Evolutionary conservation across 371 early-diverging fungal species (phyloP), one percentile per base, ranked within the genome.

Genomic region (Mucor ambiguus): DNA sequence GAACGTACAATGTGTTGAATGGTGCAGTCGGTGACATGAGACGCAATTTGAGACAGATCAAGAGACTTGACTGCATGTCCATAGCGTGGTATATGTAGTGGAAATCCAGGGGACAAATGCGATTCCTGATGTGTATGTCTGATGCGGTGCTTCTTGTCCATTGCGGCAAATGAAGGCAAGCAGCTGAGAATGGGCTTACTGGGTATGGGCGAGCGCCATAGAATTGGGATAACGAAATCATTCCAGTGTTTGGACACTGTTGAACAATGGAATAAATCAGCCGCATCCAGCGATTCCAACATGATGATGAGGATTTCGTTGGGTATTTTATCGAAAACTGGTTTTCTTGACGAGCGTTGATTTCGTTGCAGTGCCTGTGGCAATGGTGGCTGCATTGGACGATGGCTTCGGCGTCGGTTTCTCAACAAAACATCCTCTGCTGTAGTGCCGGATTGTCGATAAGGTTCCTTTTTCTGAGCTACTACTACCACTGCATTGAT

Each of bases 231-330:
- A 41, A 63, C 64, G 37, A 80, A 55, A 35, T 61, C 49, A 68
- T 75, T 71, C 80, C 80, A 80, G 24, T 64, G 73, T 28, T 66
- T 72, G 57, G 66, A 68, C 16, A 80, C 80, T 6, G 65, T 58
- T 11, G 74, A 69, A 38, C 74, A 75, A 28, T 73, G 64, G 18
- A 57, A 75, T 9, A 75, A 58, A 28, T 71, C 75, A 3, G 38
- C 41, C 24, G 49, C n/a, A 22, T 61, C 32, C 52, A 74, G 29
- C 33, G 54, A 61, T 52, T 70, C 65, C 63, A 79, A 79, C 30
- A 76, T 66, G 22, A 63, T 57, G n/a, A 70, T 54, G 2, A 79
- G 63, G 24, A 79, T 58, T 67, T 77, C 74, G 38, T 75, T 75
- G 22, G 76, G 78, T 29, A 66, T 66, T 60, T 54, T 41, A 30